Percentiles rank a stretch among this genome's conserved stretches.
phyloP scores from a whole-genome alignment of 1,139 yeast genomes.

The Candida albicans region DNA sequence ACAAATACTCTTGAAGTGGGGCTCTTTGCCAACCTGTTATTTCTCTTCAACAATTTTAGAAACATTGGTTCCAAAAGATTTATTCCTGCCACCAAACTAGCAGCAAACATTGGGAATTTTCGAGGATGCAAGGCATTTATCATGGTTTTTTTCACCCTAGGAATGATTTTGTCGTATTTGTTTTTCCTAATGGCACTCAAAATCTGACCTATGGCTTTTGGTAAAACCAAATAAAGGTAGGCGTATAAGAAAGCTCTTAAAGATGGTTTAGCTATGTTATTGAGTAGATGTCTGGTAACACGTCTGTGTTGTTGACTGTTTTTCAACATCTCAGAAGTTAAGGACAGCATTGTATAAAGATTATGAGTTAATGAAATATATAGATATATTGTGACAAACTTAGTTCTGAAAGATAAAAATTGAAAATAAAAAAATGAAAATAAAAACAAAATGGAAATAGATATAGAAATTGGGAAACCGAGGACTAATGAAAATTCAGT shows the following conservation, averaged over 20 bases:
- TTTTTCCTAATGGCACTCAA: conserved; percentile 20
- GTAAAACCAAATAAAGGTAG: conserved; percentile 35
- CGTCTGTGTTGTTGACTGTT: conserved; percentile 1
- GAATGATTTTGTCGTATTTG: conserved; percentile 17
- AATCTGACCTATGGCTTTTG: conserved; percentile 25
- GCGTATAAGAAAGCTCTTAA: conserved; percentile 34
- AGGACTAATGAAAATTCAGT: background rate
- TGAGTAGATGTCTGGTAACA: conserved; percentile 2
- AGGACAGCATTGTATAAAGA: conserved; percentile 1
- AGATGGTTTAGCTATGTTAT: conserved; percentile 25
- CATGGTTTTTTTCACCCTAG: conserved; percentile 18
- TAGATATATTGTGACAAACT: background rate
- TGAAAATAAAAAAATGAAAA: too few relatives aligned
- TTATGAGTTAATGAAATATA: conserved; percentile 5
- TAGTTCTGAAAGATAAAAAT: background rate
- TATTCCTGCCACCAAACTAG: conserved; percentile 29
- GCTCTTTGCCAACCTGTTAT: conserved; percentile 9
- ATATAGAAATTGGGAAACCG: background rate
- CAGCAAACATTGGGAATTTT: conserved; percentile 35
- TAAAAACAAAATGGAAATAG: too few relatives aligned
- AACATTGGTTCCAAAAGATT: conserved; percentile 36
- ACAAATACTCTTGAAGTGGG: conserved; percentile 25
- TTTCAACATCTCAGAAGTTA: background rate
- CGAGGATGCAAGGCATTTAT: conserved; percentile 28
- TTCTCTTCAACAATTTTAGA: conserved; percentile 17